Conservation (phyloP, 148 eudicot species). For the Agrostemma githago region DNA sequence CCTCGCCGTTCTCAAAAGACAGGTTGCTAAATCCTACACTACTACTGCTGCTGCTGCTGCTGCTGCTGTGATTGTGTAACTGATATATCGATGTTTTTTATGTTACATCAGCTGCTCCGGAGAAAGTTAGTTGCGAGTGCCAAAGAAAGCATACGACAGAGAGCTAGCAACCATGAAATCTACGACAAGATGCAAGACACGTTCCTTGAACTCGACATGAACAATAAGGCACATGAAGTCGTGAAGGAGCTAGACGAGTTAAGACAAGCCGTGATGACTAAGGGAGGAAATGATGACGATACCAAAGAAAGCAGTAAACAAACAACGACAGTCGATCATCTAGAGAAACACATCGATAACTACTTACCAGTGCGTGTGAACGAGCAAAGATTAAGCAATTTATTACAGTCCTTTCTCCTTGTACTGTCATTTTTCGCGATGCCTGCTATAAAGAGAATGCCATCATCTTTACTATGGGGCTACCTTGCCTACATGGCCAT, state of each 20-base stretch:
- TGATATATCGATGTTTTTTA: neutral
- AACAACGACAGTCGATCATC: slow-evolving; percentile 37
- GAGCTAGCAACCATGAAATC: slow-evolving; percentile 26
- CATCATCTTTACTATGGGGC: slow-evolving; percentile 73
- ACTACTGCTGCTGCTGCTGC: too few species aligned
- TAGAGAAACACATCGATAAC: slow-evolving; percentile 48
- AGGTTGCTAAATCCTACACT: slow-evolving; percentile 6
- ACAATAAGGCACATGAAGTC: slow-evolving; percentile 15
- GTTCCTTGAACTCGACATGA: slow-evolving; percentile 32
- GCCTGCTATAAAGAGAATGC: slow-evolving; percentile 57
- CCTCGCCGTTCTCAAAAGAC: slow-evolving; percentile 34
- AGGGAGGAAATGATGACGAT: slow-evolving; percentile 25
- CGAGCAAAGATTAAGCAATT: slow-evolving; percentile 66
- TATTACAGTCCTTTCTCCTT: slow-evolving; percentile 54
- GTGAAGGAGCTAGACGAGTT: slow-evolving; percentile 26
- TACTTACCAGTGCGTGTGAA: slow-evolving; percentile 66
- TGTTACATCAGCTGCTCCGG: slow-evolving; percentile 13
- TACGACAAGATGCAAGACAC: slow-evolving; percentile 34
- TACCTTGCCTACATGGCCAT: slow-evolving; percentile 71
- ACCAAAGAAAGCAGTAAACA: slow-evolving; percentile 16
- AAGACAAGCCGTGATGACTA: slow-evolving; percentile 41
- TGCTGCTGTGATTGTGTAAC: neutral
- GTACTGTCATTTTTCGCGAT: slow-evolving; percentile 41
- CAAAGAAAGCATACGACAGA: slow-evolving; percentile 32
- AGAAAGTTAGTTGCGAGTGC: slow-evolving; percentile 31